Evolutionary conservation across 495 filamentous ascomycete species (phyloP).

Genomic region (Aspergillus sclerotioniger): DNA sequence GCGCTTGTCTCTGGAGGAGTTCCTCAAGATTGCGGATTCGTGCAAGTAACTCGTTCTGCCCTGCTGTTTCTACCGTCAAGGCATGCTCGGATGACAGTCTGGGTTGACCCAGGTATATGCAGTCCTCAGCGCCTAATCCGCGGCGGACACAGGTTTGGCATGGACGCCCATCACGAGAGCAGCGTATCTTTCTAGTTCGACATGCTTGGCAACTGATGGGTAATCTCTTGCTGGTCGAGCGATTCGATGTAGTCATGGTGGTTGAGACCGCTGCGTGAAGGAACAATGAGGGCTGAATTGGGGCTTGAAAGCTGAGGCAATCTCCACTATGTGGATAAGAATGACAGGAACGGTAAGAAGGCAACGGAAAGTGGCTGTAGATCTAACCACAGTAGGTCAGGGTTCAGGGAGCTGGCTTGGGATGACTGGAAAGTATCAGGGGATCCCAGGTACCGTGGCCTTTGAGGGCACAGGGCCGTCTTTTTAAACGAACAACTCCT

Average conservation of each 20-base stretch:
- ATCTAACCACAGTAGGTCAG: background rate
- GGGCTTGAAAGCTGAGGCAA: background rate
- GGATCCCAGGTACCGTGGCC: background rate
- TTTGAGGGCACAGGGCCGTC: background rate
- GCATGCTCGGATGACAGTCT: slow-evolving; percentile 36
- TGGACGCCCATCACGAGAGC: slow-evolving; percentile 41
- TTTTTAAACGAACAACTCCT: background rate
- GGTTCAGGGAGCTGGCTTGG: background rate
- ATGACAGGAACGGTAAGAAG: background rate
- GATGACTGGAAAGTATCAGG: background rate
- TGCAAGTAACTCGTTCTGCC: slow-evolving; percentile 37
- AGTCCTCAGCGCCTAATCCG: slow-evolving; percentile 41
- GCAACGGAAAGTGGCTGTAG: background rate
- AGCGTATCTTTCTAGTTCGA: slow-evolving; percentile 40
- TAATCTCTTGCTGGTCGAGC: slow-evolving; percentile 35
- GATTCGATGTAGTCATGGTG: slow-evolving; percentile 19
- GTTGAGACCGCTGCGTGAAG: background rate
- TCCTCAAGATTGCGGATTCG: slow-evolving; percentile 41
- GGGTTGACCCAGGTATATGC: slow-evolving; percentile 42
- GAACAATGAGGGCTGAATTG: background rate
- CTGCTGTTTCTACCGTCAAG: slow-evolving; percentile 22
- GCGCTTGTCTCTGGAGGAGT: slow-evolving; percentile 36
- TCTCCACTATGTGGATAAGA: background rate
- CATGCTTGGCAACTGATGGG: slow-evolving; percentile 46
- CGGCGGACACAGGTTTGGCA: slow-evolving; percentile 43